Percentiles rank a stretch among this genome's conserved stretches.
Evolutionary conservation across 1,284 basidiomycete species (phyloP).

Genomic region (Ustilago shanxiensis): DNA sequence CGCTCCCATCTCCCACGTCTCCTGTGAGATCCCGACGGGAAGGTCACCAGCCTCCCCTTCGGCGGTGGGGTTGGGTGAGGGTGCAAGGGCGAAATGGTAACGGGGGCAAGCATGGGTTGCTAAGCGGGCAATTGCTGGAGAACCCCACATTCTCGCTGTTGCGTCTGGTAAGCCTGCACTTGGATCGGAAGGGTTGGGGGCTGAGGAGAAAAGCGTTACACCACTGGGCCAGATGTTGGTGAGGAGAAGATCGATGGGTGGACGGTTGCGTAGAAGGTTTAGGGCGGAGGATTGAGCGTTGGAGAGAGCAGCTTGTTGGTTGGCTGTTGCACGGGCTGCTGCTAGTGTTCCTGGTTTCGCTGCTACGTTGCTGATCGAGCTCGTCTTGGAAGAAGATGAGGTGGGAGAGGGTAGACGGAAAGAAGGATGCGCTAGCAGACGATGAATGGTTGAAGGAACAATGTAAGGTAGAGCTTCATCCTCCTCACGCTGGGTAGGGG

Average conservation of each 20-base stretch:
- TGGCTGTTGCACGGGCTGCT: conserved; percentile 41
- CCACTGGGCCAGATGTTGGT: conserved; percentile 61
- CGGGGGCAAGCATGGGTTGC: conserved; percentile 49
- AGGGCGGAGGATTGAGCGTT: conserved; percentile 34
- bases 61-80: conserved; percentile 2
- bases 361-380: neutral
- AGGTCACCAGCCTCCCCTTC: conserved; percentile 1
- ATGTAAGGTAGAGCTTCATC: conserved; percentile 32
- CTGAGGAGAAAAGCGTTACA: conserved; percentile 54
- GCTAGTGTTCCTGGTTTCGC: conserved; percentile 55
- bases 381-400: neutral
- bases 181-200: conserved; percentile 12
- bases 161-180: conserved; percentile 41
- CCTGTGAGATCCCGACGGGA: conserved; percentile 34
- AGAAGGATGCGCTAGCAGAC: conserved; percentile 40
- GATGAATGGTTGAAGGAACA: conserved; percentile 30
- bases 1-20: conserved; percentile 43
- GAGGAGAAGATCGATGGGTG: conserved; percentile 63
- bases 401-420: conserved; percentile 32
- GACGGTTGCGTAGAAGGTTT: conserved; percentile 14
- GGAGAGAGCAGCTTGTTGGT: conserved; percentile 12
- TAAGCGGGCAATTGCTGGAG: conserved; percentile 50
- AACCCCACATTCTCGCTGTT: conserved; percentile 59
- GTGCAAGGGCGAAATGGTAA: conserved; percentile 64
- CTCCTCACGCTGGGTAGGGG: neutral